Evolutionary conservation across 2,329 filamentous ascomycete species (phyloP).

Genomic region (Cladosporium austrohemisphaericum): DNA sequence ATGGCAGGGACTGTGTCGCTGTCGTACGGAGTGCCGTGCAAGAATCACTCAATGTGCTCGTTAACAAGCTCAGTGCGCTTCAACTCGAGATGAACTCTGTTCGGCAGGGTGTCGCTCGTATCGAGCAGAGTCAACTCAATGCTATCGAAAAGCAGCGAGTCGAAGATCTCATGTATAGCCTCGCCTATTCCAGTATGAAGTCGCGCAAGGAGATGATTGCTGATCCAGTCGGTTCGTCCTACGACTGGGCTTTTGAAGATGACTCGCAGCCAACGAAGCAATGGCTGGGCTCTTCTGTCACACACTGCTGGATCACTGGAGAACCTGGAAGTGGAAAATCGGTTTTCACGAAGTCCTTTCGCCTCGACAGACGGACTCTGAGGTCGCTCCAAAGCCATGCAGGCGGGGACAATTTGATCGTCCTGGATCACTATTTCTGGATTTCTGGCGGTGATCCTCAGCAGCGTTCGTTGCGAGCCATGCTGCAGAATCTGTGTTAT

Average conservation of each 20-base stretch:
- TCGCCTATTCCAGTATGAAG: neutral
- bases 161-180: neutral
- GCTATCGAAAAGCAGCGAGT: neutral
- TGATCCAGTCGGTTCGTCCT: neutral
- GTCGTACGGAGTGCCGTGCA: too few relatives aligned
- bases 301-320: neutral
- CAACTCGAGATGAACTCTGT: neutral
- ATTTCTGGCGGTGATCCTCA: neutral
- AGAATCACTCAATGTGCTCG: neutral
- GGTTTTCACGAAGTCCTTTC: neutral
- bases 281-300: neutral
- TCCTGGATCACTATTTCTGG: neutral
- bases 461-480: neutral
- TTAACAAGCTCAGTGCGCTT: slow-evolving; percentile 8
- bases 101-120: neutral
- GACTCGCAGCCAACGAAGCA: neutral
- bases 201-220: neutral
- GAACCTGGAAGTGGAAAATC: neutral
- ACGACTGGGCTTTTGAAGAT: neutral
- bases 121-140: neutral
- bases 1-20: neutral
- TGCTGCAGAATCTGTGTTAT: neutral
- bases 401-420: neutral
- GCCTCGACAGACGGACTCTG: neutral
- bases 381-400: neutral